phyloP scores from a whole-genome alignment of 495 filamentous ascomycete species.

The Delitschia confertaspora region DNA sequence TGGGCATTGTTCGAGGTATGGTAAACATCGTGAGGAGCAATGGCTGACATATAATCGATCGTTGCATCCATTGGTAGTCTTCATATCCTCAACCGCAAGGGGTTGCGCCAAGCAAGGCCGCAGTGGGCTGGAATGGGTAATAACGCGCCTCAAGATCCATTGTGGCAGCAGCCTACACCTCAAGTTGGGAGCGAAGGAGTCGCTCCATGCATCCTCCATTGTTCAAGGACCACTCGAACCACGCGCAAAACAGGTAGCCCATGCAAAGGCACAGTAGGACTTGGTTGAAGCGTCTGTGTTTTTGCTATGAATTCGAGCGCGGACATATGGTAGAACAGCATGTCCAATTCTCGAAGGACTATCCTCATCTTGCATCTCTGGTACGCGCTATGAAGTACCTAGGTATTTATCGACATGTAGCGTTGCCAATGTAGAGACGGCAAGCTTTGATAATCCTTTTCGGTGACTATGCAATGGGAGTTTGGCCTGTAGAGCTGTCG shows the following conservation, averaged over 20 bases:
- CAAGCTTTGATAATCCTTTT: slow-evolving; percentile 44
- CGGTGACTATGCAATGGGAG: slow-evolving; percentile 17
- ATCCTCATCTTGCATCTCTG: slow-evolving; percentile 31
- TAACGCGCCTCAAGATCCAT: no score
- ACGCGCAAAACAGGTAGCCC: slow-evolving; percentile 13
- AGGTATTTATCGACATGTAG: slow-evolving; percentile 58
- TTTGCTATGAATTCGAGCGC: slow-evolving; percentile 28
- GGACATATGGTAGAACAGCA: slow-evolving; percentile 10
- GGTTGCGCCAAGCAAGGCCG: no score
- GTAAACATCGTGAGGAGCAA: no score
- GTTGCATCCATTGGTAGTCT: no score
- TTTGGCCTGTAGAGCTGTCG: slow-evolving; percentile 17
- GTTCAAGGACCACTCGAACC: background rate
- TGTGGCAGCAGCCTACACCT: no score
- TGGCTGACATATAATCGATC: no score
- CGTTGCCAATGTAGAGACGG: slow-evolving; percentile 43
- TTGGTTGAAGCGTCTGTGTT: slow-evolving; percentile 30
- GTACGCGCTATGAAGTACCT: slow-evolving; percentile 56
- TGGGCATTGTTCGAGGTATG: no score
- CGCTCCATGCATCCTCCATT: background rate
- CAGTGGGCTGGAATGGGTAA: no score
- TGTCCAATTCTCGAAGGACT: slow-evolving; percentile 20
- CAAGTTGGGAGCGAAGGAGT: background rate
- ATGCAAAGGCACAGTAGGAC: slow-evolving; percentile 25
- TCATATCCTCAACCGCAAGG: no score